These are phyloP conservation scores for Acanthamoeba lenticulata DNA, from an alignment of 208 protist genomes.

Conservation along the genomic window DNA sequence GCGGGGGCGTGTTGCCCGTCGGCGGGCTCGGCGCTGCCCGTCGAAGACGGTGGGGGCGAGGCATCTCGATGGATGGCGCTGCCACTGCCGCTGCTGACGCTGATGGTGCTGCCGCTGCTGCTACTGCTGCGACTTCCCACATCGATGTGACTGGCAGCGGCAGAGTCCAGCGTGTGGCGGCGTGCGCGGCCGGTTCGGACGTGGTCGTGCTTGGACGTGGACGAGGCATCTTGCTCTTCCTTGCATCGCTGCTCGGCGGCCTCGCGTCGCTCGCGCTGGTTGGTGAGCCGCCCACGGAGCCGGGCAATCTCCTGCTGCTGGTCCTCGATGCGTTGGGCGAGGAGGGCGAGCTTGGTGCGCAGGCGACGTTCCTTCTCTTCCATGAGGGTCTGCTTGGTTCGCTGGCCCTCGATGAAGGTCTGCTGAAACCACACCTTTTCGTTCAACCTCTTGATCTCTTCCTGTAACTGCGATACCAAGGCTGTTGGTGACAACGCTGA, in stretches of 20 bases:
- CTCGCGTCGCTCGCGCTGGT: neutral
- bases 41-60: neutral
- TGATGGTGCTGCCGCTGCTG: too few relatives aligned
- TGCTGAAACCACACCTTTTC: constrained; percentile 10
- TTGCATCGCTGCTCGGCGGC: neutral
- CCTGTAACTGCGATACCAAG: neutral
- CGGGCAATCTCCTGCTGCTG: neutral
- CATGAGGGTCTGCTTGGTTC: neutral
- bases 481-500: neutral
- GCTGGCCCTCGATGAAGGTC: neutral
- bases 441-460: neutral
- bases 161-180: neutral
- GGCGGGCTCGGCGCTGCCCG: neutral
- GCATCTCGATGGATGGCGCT: too few relatives aligned
- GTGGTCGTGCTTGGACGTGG: neutral
- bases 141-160: too few relatives aligned
- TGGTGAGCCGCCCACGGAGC: neutral
- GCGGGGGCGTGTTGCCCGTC: neutral
- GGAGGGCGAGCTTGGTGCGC: neutral
- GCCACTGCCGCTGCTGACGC: too few relatives aligned
- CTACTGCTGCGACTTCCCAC: too few relatives aligned
- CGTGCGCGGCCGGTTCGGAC: neutral
- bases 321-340: neutral
- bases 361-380: neutral
- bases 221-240: neutral